Conservation (phyloP, 176 grass and related monocot species). For the Oryza meyeriana region DNA sequence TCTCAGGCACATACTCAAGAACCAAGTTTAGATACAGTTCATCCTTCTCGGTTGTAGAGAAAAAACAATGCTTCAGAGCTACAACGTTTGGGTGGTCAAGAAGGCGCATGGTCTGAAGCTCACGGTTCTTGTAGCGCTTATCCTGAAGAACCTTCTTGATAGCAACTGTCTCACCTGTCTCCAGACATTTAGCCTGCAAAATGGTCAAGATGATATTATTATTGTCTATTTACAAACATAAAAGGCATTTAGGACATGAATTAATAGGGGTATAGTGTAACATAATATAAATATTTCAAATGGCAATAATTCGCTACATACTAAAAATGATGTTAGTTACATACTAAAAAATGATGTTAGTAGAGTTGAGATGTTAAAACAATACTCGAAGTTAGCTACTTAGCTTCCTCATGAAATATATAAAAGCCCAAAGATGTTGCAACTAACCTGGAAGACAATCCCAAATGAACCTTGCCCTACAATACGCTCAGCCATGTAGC, state of each 20-base stretch:
- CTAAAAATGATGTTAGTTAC: conserved; percentile 1
- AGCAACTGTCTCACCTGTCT: conserved; percentile 75
- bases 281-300: background rate
- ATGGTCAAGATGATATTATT: background rate
- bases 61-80: conserved; percentile 76
- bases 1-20: conserved; percentile 84
- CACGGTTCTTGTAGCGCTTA: conserved; percentile 90
- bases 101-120: conserved; percentile 76
- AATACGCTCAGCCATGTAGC: conserved; percentile 73
- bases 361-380: background rate
- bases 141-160: conserved; percentile 93
- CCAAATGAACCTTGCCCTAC: conserved; percentile 78
- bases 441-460: conserved; percentile 72
- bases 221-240: background rate
- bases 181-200: conserved; percentile 72
- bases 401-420: background rate
- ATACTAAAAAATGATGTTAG: background rate
- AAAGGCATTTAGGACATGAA: background rate
- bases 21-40: conserved; percentile 79
- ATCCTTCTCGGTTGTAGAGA: conserved; percentile 78
- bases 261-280: background rate
- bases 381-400: background rate
- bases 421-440: background rate
- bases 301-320: background rate
- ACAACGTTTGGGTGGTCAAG: conserved; percentile 80